A percentile compares a stretch with the other conserved stretches of the same genome.
Conservation (phyloP, 441 rosid genomes). For the Geranium incanum region DNA sequence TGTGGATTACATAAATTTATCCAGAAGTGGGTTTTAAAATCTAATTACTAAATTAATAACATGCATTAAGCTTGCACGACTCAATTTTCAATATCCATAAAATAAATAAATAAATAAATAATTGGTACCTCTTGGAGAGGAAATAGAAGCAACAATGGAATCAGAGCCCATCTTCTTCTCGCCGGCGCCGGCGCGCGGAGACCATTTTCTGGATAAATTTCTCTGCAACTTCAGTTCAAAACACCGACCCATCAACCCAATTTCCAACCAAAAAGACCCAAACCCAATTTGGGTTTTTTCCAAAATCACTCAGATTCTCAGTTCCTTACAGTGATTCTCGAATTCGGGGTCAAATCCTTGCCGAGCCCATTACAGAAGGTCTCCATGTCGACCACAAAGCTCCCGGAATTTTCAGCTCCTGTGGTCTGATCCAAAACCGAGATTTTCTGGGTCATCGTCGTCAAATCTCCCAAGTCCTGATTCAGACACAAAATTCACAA, state of each 20-base stretch:
- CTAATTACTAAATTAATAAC: background rate
- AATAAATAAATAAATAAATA: background rate
- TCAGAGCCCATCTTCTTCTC: slow-evolving; percentile 40
- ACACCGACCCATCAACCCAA: background rate
- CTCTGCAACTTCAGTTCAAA: slow-evolving; percentile 50
- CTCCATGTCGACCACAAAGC: slow-evolving; percentile 26
- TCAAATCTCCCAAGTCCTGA: slow-evolving; percentile 8
- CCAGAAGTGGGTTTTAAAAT: slow-evolving; percentile 19
- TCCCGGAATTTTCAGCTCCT: slow-evolving; percentile 20
- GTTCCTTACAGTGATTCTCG: slow-evolving; percentile 22
- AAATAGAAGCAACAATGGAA: slow-evolving; percentile 31
- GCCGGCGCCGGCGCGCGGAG: slow-evolving; percentile 35
- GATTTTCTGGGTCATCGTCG: slow-evolving; percentile 18
- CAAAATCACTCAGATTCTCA: background rate
- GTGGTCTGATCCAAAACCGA: slow-evolving; percentile 19
- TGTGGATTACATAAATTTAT: no score
- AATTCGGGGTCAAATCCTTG: slow-evolving; percentile 19
- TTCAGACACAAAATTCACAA: no score
- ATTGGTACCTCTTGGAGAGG: slow-evolving; percentile 65
- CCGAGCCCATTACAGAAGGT: slow-evolving; percentile 14
- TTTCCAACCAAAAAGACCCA: background rate
- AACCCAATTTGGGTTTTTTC: background rate
- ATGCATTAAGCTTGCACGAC: background rate
- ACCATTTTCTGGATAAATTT: slow-evolving; percentile 65
- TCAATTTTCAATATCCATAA: background rate